Evolutionary conservation across 2,329 filamentous ascomycete species (phyloP).

Genomic region (Fusarium equiseti): DNA sequence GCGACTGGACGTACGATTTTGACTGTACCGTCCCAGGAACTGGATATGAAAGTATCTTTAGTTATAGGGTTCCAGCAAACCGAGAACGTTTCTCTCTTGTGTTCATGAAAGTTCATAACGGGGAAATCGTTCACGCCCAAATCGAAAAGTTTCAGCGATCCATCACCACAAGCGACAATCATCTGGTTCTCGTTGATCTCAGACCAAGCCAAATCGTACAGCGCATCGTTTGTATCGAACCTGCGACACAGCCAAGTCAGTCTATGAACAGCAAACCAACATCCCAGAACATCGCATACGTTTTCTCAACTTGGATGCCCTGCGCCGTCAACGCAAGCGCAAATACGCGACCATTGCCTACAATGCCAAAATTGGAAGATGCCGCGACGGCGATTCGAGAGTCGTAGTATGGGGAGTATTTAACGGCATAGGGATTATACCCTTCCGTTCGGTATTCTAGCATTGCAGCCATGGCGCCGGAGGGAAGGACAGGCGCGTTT

Average conservation of each 20-base stretch:
- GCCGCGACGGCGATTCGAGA: constrained; percentile 90
- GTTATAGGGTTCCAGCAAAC: constrained; percentile 92
- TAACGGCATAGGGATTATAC: constrained; percentile 95
- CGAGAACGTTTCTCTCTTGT: constrained; percentile 91
- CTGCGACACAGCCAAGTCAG: constrained; percentile 56
- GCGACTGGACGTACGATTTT: constrained; percentile 72
- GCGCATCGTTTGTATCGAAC: constrained; percentile 96
- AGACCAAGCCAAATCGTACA: constrained; percentile 96
- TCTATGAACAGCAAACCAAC: not conserved
- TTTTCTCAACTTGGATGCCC: constrained; percentile 87
- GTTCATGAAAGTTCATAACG: constrained; percentile 91
- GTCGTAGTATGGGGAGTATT: constrained; percentile 99
- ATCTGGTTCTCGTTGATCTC: constrained; percentile 97
- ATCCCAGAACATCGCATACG: constrained; percentile 60
- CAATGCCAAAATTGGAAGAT: constrained; percentile 95
- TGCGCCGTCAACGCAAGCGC: constrained; percentile 84
- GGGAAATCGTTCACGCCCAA: constrained; percentile 84
- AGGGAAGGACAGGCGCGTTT: constrained; percentile 34
- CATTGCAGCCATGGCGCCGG: constrained; percentile 70
- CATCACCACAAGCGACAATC: constrained; percentile 89
- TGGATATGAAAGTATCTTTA: constrained; percentile 91
- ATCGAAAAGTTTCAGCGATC: constrained; percentile 95
- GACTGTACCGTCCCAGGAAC: constrained; percentile 95
- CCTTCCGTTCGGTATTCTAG: constrained; percentile 94
- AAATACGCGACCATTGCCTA: constrained; percentile 93